phyloP scores from a whole-genome alignment of 1,139 yeast species.

The Blastobotrys serpentis region DNA sequence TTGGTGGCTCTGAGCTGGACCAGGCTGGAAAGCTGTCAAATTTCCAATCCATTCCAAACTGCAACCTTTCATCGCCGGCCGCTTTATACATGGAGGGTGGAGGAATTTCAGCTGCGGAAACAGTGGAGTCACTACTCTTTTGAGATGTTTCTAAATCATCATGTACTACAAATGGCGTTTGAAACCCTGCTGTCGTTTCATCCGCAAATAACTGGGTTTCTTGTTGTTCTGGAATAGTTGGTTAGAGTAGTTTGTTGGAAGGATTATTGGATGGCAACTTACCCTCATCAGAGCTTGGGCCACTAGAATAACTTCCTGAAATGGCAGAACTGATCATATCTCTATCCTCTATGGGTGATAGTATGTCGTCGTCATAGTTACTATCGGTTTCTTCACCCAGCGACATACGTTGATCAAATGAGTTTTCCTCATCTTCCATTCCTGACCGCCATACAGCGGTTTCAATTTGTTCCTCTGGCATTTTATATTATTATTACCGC shows the following conservation, averaged over 20 bases:
- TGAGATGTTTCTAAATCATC: background rate
- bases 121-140: conserved; percentile 3
- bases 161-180: conserved; percentile 8
- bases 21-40: conserved; percentile 63
- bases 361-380: background rate
- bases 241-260: background rate
- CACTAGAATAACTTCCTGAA: conserved; percentile 5
- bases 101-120: background rate
- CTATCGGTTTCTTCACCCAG: background rate
- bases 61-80: conserved; percentile 8
- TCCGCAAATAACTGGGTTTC: background rate
- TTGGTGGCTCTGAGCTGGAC: conserved; percentile 44
- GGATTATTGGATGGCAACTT: background rate
- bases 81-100: background rate
- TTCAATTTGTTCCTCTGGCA: background rate
- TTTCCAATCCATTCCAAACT: conserved; percentile 37
- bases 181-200: conserved; percentile 11
- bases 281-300: conserved; percentile 4
- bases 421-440: background rate
- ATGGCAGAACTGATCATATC: background rate
- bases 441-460: background rate
- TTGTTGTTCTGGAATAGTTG: background rate
- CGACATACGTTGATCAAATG: background rate
- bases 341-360: background rate
- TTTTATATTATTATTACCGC: background rate